Base-by-base conservation (phyloP, 768 basidiomycete genomes). In the Leccinellum albellum region DNA sequence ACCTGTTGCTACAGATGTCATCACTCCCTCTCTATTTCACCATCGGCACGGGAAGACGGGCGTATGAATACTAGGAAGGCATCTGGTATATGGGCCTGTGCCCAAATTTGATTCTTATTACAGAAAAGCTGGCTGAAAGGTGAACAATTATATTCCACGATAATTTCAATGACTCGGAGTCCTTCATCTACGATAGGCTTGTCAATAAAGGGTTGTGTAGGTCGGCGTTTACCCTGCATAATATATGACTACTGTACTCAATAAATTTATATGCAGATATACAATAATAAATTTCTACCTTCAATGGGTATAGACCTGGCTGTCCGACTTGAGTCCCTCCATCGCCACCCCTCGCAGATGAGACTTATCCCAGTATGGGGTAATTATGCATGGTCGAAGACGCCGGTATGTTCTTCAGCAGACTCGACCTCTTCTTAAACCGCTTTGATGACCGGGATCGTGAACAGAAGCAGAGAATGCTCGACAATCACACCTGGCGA, bases 81-180 rank as follows among this genome's bases (percentile, higher is more conserved):
- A 15, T 35, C 28, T 66, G 66, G 56, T 54, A 60, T 58, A 66
- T 28, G 66, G 66, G 23, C 69, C 37, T 28, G 70, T 28, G 57
- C 63, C 64, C 29, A 64, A 64, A 49, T 67, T 53, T 20, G 37
- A 46, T 32, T 55, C 47, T 20, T 66, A 63, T 42, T 52, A 21
- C 10, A 14, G 20, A 44, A 42, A 24, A n/a, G n/a, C n/a, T n/a
- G n/a, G n/a, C n/a, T n/a, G 65, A 66, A 48, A 69, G 54, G 54
- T 70, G 69, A 23, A 66, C 55, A 28, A 10, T 40, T 9, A n/a
- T 9, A n/a, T 40, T 9, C 17, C 9, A 37, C 9, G n/a, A 37
- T n/a, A n/a, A 37, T 37, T 37, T 37, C 17, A n/a, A 37, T n/a
- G 8, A n/a, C n/a, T n/a, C n/a, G n/a, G n/a, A 35, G 17, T 17